A percentile compares a stretch with the other conserved stretches of the same genome.
Evolutionary conservation across 2,329 filamentous ascomycete genomes (phyloP).

Genomic region (Fusarium sp.): DNA sequence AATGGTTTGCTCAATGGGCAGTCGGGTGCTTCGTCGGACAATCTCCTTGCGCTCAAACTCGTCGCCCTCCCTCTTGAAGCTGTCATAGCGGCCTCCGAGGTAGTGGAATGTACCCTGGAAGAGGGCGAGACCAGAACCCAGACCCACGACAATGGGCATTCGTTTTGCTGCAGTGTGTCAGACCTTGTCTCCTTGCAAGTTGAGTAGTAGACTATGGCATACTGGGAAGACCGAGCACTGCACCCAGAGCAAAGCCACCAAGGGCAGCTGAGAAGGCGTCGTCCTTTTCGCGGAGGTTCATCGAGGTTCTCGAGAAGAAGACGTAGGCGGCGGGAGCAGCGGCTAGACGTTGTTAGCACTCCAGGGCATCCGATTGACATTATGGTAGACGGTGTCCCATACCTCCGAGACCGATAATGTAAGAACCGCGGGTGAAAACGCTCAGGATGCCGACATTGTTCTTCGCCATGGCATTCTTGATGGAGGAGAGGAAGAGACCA

Average conservation of each 20-base stretch:
- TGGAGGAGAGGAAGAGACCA: slow-evolving; percentile 79
- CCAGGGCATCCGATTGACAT: slow-evolving; percentile 37
- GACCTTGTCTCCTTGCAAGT: slow-evolving; percentile 23
- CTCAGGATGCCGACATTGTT: slow-evolving; percentile 85
- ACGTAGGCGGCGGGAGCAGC: slow-evolving; percentile 76
- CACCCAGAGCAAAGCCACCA: slow-evolving; percentile 82
- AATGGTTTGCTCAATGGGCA: slow-evolving; percentile 83
- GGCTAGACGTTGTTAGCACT: slow-evolving; percentile 59
- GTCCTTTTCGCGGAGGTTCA: slow-evolving; percentile 88
- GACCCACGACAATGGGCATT: slow-evolving; percentile 78
- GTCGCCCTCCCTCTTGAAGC: slow-evolving; percentile 68
- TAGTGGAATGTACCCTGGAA: slow-evolving; percentile 75
- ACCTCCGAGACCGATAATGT: slow-evolving; percentile 71
- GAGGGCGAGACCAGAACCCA: slow-evolving; percentile 69
- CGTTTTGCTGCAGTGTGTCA: slow-evolving; percentile 57
- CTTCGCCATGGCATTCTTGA: slow-evolving; percentile 89
- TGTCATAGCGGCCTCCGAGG: slow-evolving; percentile 71
- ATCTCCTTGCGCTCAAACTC: slow-evolving; percentile 83
- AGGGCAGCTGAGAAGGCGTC: slow-evolving; percentile 81
- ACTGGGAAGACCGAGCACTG: slow-evolving; percentile 80
- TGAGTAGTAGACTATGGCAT: slow-evolving; percentile 66
- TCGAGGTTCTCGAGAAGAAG: slow-evolving; percentile 80
- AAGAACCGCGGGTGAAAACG: slow-evolving; percentile 82
- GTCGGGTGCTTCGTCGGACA: slow-evolving; percentile 78
- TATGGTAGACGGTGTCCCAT: slow-evolving; percentile 28